Percentiles rank a stretch among this genome's conserved stretches.
Evolutionary conservation across 306 rosid species (phyloP).

Genomic region (Gynostemma pentaphyllum): DNA sequence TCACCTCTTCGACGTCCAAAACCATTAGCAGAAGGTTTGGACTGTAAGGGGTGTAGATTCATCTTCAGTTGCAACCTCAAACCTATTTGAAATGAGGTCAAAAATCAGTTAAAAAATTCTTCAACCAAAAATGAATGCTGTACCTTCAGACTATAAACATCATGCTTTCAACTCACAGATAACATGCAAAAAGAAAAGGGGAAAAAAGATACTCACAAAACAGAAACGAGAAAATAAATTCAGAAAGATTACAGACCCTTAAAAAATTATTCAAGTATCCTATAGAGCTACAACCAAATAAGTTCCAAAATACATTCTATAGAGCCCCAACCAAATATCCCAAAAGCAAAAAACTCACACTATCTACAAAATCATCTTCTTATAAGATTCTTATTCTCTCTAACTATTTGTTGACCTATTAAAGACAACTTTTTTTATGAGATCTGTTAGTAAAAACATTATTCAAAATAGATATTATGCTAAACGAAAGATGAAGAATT

Average conservation of each 20-base stretch:
- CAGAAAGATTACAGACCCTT: background rate
- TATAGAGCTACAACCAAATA: too few species aligned
- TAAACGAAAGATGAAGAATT: too few species aligned
- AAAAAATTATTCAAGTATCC: background rate
- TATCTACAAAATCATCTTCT: too few species aligned
- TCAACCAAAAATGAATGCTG: background rate
- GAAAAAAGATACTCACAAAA: background rate
- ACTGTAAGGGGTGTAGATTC: constrained; percentile 53
- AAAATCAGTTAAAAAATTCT: background rate
- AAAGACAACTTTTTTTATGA: too few species aligned
- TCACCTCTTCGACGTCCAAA: constrained; percentile 75
- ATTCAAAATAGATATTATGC: too few species aligned
- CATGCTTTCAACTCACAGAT: background rate
- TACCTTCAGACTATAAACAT: background rate
- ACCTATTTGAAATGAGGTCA: constrained; percentile 16
- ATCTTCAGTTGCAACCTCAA: constrained; percentile 37
- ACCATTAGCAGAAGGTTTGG: constrained; percentile 70
- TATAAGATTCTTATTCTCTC: too few species aligned
- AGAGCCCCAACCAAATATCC: too few species aligned
- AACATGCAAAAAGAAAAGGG: background rate
- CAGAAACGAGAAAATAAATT: background rate
- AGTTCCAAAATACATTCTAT: too few species aligned
- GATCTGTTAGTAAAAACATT: too few species aligned
- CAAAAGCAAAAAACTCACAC: too few species aligned
- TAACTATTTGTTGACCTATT: too few species aligned